Percentiles rank a stretch among this genome's conserved stretches.
Evolutionary conservation across 2,329 filamentous ascomycete species (phyloP).

Genomic region (Aspergillus niger): DNA sequence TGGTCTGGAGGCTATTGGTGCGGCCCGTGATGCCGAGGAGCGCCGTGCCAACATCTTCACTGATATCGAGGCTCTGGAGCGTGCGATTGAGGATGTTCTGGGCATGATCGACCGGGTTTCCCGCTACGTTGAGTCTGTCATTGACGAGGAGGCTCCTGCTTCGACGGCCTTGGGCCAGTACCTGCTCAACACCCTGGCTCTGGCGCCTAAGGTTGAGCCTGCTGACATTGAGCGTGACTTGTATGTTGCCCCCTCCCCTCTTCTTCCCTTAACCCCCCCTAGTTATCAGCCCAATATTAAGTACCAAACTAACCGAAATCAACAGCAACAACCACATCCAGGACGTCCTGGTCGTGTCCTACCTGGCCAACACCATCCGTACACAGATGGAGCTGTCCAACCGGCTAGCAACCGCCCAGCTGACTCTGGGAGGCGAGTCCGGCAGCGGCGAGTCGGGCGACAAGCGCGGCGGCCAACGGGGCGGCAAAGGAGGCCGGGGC

Average conservation of each 20-base stretch:
- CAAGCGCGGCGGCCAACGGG: slow-evolving; percentile 39
- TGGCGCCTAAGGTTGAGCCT: slow-evolving; percentile 92
- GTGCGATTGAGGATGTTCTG: slow-evolving; percentile 82
- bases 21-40: slow-evolving; percentile 76
- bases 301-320: slow-evolving; percentile 30
- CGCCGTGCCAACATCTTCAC: slow-evolving; percentile 73
- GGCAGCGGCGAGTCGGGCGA: slow-evolving; percentile 39
- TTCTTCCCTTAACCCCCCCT: not conserved
- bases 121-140: slow-evolving; percentile 87
- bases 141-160: slow-evolving; percentile 83
- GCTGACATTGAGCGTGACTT: slow-evolving; percentile 94
- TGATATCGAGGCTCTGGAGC: slow-evolving; percentile 86
- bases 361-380: slow-evolving; percentile 97
- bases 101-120: slow-evolving; percentile 87
- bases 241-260: slow-evolving; percentile 46
- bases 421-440: slow-evolving; percentile 58
- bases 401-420: slow-evolving; percentile 78
- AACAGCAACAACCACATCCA: slow-evolving; percentile 95
- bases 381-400: slow-evolving; percentile 98
- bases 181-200: slow-evolving; percentile 86
- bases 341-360: slow-evolving; percentile 96
- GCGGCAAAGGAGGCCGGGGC: slow-evolving; percentile 47
- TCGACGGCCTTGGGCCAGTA: slow-evolving; percentile 92
- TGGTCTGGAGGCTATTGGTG: slow-evolving; percentile 79
- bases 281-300: slow-evolving; percentile 11